These are phyloP conservation scores for Theobroma cacao DNA, from an alignment of 345 rosid species.

Conservation along the genomic window DNA sequence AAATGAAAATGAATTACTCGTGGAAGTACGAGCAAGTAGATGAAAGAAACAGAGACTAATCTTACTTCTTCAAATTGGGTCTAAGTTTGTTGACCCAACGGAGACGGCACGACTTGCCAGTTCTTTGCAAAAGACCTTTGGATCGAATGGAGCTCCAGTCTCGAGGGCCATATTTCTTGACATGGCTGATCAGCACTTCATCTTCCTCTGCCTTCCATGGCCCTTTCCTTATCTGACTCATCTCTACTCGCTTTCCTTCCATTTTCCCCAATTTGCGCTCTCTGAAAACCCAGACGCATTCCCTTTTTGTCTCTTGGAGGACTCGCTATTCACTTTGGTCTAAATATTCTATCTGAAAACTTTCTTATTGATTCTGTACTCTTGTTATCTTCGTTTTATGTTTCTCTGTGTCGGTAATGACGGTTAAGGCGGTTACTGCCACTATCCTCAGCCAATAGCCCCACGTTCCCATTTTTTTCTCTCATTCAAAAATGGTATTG, in stretches of 20 bases:
- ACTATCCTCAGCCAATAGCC: conserved; percentile 29
- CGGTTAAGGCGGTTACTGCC: conserved; percentile 49
- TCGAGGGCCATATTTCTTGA: conserved; percentile 70
- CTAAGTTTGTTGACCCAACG: conserved; percentile 98
- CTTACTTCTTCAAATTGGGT: conserved; percentile 82
- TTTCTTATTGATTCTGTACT: not conserved
- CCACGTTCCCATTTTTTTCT: conserved; percentile 44
- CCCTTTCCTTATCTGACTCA: conserved; percentile 67
- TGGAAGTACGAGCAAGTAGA: not conserved
- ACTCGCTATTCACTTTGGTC: not conserved
- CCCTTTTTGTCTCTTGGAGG: not conserved
- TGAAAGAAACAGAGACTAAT: not conserved
- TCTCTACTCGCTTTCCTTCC: conserved; percentile 48
- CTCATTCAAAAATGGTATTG: not conserved
- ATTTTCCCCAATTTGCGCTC: conserved; percentile 18
- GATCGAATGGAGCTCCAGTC: conserved; percentile 99
- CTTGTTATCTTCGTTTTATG: not conserved
- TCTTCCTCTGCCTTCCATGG: conserved; percentile 97
- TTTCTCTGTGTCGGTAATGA: conserved; percentile 21
- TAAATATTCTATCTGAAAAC: not conserved
- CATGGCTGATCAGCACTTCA: conserved; percentile 68
- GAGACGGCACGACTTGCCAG: conserved; percentile 95
- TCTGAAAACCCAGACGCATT: not conserved
- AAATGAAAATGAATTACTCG: not conserved
- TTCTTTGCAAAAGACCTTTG: conserved; percentile 87